Conservation (phyloP, 768 basidiomycete genomes). For the Tremella yokohamensis region DNA sequence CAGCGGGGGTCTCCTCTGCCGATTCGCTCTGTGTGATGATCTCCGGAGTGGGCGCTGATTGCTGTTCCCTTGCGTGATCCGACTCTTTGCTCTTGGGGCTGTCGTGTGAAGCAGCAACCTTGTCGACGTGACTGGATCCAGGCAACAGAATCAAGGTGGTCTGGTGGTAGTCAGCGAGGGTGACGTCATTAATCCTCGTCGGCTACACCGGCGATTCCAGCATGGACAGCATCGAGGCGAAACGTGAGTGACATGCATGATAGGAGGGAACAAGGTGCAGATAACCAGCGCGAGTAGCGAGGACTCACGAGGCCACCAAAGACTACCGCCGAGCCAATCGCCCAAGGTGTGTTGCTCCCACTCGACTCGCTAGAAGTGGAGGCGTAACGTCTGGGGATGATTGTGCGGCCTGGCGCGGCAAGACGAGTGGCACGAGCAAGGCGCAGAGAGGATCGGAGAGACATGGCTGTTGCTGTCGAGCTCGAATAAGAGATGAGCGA, state of each 20-base stretch:
- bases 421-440: slow-evolving; percentile 13
- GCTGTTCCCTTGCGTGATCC: slow-evolving; percentile 9
- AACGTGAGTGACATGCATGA: no score
- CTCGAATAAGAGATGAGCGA: no score
- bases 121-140: slow-evolving; percentile 3
- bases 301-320: slow-evolving; percentile 21
- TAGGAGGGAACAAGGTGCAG: neutral
- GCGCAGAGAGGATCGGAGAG: slow-evolving; percentile 17
- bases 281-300: neutral
- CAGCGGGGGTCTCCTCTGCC: slow-evolving; percentile 5
- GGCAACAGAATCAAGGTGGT: slow-evolving; percentile 25
- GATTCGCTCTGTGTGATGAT: slow-evolving; percentile 1
- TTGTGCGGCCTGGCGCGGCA: slow-evolving; percentile 4
- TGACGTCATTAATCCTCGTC: no score
- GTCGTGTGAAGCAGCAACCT: slow-evolving; percentile 14
- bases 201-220: no score
- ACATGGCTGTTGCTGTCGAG: slow-evolving; percentile 18
- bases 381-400: slow-evolving; percentile 12
- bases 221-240: no score
- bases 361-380: slow-evolving; percentile 7
- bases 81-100: slow-evolving; percentile 14
- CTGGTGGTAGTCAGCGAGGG: slow-evolving; percentile 1
- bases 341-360: slow-evolving; percentile 18
- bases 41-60: no score
- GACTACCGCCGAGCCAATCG: slow-evolving; percentile 18